Base-by-base conservation (phyloP, 1,284 basidiomycete species). In the Ustilago loliicola region DNA sequence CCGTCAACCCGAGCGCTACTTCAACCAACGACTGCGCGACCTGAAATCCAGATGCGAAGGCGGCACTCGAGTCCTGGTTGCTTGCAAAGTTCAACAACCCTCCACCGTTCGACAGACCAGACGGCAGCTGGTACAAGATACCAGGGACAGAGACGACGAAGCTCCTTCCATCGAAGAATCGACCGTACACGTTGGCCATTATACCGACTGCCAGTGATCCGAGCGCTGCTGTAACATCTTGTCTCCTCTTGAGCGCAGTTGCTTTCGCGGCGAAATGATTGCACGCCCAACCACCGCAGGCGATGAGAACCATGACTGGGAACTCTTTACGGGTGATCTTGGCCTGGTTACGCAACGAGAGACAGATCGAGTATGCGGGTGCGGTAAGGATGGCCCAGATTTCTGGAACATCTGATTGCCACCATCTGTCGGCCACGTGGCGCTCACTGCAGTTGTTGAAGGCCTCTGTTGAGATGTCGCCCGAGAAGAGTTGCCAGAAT, bases 121-220 rank as follows among this genome's bases (percentile, higher is more conserved):
- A 93, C 0, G 94, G 94, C 0, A 96, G 90, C 87, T 96, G 94
- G 87, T 95, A 93, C 19, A 95, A 88, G 64, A 95, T 93, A 54
- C 93, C 93, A 23, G 85, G 65, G 9, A 81, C 77, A 9, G 79
- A 85, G 9, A 93, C 90, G 23, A 93, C 91, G 80, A 93, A 94
- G 2, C 92, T 91, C 61, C 93, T 92, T 1, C 93, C 92, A 36
- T 90, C 89, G 85, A 93, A 92, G 86, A 95, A 90, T 48, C 93
- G 91, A 11, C 93, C 93, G 75, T 94, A 96, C 15, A 95, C 54
- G 85, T 95, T 95, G 34, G 94, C 90, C 48, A 94, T 88, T 60
- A 95, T 88, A 9, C 94, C 94, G 47, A 96, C 94, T 1, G 91
- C 91, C 79, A 96, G 93, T 0, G 93, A 88, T 11, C 88, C 93